Conservation (phyloP, 2,329 filamentous ascomycete species). For the Penicillium crustosum region DNA sequence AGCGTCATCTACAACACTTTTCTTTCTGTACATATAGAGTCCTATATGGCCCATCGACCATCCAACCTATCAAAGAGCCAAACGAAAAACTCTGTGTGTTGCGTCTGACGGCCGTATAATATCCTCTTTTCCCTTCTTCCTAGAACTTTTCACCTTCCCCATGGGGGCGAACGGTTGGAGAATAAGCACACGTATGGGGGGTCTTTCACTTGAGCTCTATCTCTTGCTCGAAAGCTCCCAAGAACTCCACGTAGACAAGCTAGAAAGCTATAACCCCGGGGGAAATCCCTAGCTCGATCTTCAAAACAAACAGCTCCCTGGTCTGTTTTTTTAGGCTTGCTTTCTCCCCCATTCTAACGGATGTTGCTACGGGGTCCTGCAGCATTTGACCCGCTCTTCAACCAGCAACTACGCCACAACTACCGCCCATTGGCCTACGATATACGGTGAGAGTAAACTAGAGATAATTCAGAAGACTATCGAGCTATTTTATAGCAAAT, state of each 20-base stretch:
- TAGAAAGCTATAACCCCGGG: neutral
- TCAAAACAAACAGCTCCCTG: constrained; percentile 1
- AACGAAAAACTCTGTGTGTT: constrained; percentile 33
- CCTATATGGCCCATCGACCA: constrained; percentile 29
- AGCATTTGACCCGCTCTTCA: constrained; percentile 11
- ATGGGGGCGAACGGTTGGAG: neutral
- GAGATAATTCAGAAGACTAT: neutral
- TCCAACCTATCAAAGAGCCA: constrained; percentile 30
- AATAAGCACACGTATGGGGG: constrained; percentile 1
- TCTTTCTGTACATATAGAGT: constrained; percentile 34
- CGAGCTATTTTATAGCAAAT: neutral
- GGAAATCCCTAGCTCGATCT: neutral
- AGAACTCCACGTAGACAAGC: constrained; percentile 8
- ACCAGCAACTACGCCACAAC: constrained; percentile 8
- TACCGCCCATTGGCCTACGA: constrained; percentile 14
- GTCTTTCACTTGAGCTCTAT: neutral
- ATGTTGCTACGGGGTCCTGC: constrained; percentile 8
- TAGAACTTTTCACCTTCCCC: neutral
- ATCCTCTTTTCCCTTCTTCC: constrained; percentile 1
- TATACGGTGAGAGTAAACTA: constrained; percentile 1
- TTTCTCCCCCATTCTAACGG: neutral
- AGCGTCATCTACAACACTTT: constrained; percentile 34
- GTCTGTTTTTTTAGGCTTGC: neutral
- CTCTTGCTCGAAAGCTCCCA: constrained; percentile 1
- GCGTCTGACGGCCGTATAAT: constrained; percentile 25